Base-by-base conservation (phyloP, 164 flowering plant species). In the Hamamelis virginiana region DNA sequence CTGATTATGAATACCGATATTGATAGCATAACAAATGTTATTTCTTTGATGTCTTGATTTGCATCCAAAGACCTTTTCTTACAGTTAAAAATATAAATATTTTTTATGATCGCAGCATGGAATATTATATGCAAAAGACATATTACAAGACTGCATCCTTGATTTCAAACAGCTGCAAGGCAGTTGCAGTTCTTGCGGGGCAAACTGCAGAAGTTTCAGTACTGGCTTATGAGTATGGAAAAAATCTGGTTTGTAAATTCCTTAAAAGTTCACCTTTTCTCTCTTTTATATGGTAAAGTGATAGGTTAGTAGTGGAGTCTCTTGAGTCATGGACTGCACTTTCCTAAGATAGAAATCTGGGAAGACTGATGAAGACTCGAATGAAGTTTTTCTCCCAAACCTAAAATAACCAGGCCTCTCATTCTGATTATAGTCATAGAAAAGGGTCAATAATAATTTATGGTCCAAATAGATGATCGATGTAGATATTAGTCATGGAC, bases 91-190 rank as follows among this genome's bases (percentile, higher is more conserved):
- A 28, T 52, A 58, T 50, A 15, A 33, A 33, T 62, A 33, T 48
- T 78, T 18, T 72, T 68, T 55, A 14, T 67, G 46, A 48, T 56
- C 81, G 85, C 94, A 95, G 98, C 81, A 88, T 95, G 97, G 97
- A 92, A 21, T 85, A 95, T 76, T 95, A 95, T 65, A 74, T 92
- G 89, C 82, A 89, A 73, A 95, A 95, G 86, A 91, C 98, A 61
- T 92, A 88, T 79, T 92, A 80, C 84, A 95, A 95, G 85, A 92
- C 97, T 38, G 99, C 96, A 41, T 95, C 99, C 56, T 79, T 95
- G 77, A 92, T 95, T 67, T 86, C 97, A 52, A 91, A 92, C 68
- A 92, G 99, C 83, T 92, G 99, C 88, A 87, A 95, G 79, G 82
- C 97, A 8, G 75, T 92, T 78, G 96, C 99, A 52, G 83, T 89